Base-by-base conservation (phyloP, 345 rosid species). In the Erucastrum elatum region DNA sequence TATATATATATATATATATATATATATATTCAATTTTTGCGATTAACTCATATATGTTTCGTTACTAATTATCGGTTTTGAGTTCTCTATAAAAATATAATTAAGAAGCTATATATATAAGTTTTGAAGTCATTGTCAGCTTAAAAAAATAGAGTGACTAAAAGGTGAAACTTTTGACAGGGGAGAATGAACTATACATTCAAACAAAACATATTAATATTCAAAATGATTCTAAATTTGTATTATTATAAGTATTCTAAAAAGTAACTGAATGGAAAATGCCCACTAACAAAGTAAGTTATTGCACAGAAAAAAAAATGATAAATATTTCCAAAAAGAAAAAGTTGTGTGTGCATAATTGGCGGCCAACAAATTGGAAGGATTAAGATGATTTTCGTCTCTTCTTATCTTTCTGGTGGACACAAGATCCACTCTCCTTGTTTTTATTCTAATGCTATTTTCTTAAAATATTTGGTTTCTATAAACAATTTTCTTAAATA, bases 281-380 rank as follows among this genome's bases (percentile, higher is more conserved):
- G 86, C 97, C 98, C 95, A 92, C 96, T 92, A 82, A 86, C 56
- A 71, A 75, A 66, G 64, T 51, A 80, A 78, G 86, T 86, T 87
- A 79, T 79, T 49, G 56, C 46, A 31, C 56, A 66, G 75, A 33
- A 75, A 81, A 75, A 81, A 75, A 70, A 55, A 75, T 80, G 65
- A 80, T 34, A 74, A 80, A 75, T 69, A 74, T 51, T 61, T 39
- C 58, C 16, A 16, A 75, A 75, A 80, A 74, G 79, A 74, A 56
- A 80, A 75, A 74, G 75, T 39, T 2, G 12, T 68, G 17, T 58
- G 68, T 79, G 77, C 76, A 86, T 86, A 87, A 88, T 85, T 82
- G 90, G 85, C 66, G 82, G 69, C 78, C 81, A 88, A 79, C 85
- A 82, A 76, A 70, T 76, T 82, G 77, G 85, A 73, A 85, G 84